These are phyloP conservation scores for Paramyrothecium sp. DNA, from an alignment of 2,329 filamentous ascomycete genomes.

Conservation along the genomic window DNA sequence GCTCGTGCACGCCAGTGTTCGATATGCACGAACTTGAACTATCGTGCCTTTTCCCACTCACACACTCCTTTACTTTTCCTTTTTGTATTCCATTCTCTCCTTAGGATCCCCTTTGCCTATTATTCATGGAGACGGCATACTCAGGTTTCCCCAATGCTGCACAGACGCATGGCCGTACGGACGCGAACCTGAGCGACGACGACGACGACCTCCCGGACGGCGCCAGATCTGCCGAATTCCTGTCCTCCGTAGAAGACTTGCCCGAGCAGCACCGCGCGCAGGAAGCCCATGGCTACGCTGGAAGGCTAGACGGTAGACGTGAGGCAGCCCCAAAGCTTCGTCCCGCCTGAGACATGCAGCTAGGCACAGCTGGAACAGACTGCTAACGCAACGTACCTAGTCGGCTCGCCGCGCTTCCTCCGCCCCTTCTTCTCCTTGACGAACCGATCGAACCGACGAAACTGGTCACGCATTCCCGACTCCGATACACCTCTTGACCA, in stretches of 20 bases:
- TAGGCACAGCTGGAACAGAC: background rate
- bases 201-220: background rate
- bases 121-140: background rate
- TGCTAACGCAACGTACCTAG: background rate
- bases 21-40: background rate
- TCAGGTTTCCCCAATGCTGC: background rate
- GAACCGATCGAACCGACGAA: background rate
- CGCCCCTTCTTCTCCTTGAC: background rate
- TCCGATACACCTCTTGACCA: background rate
- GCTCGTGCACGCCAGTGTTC: background rate
- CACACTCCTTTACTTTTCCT: background rate
- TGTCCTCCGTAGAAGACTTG: background rate
- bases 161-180: background rate
- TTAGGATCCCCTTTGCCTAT: background rate
- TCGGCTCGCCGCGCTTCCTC: background rate
- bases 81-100: background rate
- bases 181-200: background rate
- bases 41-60: background rate
- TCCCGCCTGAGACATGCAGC: background rate
- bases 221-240: background rate
- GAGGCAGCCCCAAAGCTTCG: background rate
- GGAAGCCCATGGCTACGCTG: background rate
- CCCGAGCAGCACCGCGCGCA: background rate
- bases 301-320: background rate
- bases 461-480: background rate